Evolutionary conservation across 2,329 filamentous ascomycete genomes (phyloP), one percentile per base, ranked within the genome.

Genomic region (Aspergillus fijiensis): DNA sequence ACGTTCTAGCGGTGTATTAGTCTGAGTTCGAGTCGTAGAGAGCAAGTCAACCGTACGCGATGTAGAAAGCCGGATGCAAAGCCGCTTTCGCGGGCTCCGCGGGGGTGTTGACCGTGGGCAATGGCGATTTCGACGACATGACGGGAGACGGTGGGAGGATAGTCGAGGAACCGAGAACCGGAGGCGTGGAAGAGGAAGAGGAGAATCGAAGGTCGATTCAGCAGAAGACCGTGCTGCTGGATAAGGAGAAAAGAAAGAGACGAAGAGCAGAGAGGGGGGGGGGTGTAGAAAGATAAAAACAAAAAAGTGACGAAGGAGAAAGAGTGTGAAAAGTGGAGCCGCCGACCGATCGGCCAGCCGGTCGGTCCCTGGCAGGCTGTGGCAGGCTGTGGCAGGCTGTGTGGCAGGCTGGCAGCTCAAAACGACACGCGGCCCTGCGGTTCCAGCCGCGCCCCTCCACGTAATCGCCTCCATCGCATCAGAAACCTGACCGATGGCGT

Each of bases 1-100:
- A 98, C 67, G 88, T 83, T 69, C 92, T 96, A 77, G 29, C 14
- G 10, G 47, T 16, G 19, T 23, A 52, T 69, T 55, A 55, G 33
- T 27, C 27, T 10, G 33, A 5, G 27, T 47, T 5, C 50, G 48
- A 35, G 25, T 19, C 19, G 21, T 19, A 49, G 14, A 19, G 25
- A 23, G 21, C 33, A 23, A 49, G n/a, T 16, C 6, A 45, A 25
- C 69, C 69, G 60, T 47, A 71, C 69, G 65, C 67, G 59, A 71
- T 71, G 65, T 71, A 71, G 65, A 71, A 66, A 25, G 66, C 69
- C 48, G 69, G 69, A 65, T 71, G 69, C 51, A 70, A 59, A 49
- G 67, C 68, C 10, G 49, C 49, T 27, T 51, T 52, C 42, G 56
- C 23, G 42, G 55, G 35, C 23, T 47, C 39, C 27, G 56, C 52